phyloP scores from a whole-genome alignment of 352 stramenopile species.

The Pelagophyceae sp. region DNA sequence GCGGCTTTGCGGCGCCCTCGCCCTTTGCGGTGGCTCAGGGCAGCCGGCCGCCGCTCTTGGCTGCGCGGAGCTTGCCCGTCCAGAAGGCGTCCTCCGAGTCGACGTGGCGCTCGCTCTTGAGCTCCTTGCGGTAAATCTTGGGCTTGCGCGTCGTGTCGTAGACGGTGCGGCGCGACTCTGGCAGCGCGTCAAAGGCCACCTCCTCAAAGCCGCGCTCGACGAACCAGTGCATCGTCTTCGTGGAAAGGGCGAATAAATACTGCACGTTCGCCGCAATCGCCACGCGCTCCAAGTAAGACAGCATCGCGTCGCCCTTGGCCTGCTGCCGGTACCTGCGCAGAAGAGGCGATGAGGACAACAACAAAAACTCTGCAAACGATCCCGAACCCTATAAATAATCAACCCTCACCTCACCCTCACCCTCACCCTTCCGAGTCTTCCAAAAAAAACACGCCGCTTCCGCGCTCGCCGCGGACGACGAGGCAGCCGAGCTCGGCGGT shows the following conservation, averaged over 20 bases:
- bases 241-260: conserved; percentile 93
- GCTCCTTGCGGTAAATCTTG: conserved; percentile 11
- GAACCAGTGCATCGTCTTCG: conserved; percentile 96
- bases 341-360: background rate
- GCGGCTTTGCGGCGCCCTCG: too few relatives aligned
- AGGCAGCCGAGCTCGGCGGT: conserved; percentile 60
- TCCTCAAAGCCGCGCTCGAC: conserved; percentile 87
- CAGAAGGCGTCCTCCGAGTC: conserved; percentile 17
- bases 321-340: conserved; percentile 31
- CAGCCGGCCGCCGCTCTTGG: too few relatives aligned
- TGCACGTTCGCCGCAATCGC: conserved; percentile 65
- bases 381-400: too few relatives aligned
- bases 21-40: too few relatives aligned
- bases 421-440: too few relatives aligned
- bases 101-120: background rate
- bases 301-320: conserved; percentile 64
- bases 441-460: too few relatives aligned
- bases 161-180: conserved; percentile 26
- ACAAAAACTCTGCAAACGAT: conserved; percentile 50
- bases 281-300: conserved; percentile 78
- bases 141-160: background rate
- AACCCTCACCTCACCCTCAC: too few relatives aligned
- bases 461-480: conserved; percentile 29
- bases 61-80: too few relatives aligned
- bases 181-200: conserved; percentile 71